Evolutionary conservation across 495 filamentous ascomycete genomes (phyloP).

Genomic region (Elasticomyces elasticus): DNA sequence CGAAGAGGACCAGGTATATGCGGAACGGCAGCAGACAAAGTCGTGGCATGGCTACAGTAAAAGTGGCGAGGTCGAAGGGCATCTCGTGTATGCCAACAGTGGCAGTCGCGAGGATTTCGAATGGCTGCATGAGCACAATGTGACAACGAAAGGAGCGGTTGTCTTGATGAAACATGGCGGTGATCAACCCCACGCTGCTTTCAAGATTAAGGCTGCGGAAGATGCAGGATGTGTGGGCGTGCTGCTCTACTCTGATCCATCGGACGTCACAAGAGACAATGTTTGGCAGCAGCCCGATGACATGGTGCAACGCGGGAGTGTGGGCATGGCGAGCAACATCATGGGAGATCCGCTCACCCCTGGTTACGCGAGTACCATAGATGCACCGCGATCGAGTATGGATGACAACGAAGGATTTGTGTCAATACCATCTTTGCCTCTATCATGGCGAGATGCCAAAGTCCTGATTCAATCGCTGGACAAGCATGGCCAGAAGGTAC

Average conservation of each 20-base stretch:
- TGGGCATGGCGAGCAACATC: conserved; percentile 72
- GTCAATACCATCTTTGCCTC: conserved; percentile 77
- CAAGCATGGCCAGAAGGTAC: conserved; percentile 61
- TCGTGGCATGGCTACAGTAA: conserved; percentile 86
- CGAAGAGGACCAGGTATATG: conserved; percentile 58
- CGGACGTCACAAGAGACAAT: conserved; percentile 66
- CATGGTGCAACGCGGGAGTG: conserved; percentile 72
- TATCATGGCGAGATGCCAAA: conserved; percentile 82
- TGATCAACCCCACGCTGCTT: conserved; percentile 54
- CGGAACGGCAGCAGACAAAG: conserved; percentile 47
- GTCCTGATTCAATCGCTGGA: conserved; percentile 65
- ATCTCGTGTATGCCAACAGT: conserved; percentile 89
- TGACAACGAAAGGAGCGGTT: conserved; percentile 70
- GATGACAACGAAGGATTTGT: conserved; percentile 63
- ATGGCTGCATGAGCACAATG: conserved; percentile 54
- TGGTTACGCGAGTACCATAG: conserved; percentile 68
- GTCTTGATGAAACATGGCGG: conserved; percentile 75
- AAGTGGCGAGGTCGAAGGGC: conserved; percentile 80
- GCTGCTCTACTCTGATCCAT: conserved; percentile 84
- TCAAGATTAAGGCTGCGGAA: conserved; percentile 88
- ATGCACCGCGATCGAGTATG: conserved; percentile 52
- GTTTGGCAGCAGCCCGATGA: conserved; percentile 65
- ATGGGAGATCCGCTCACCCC: conserved; percentile 84
- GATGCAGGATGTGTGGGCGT: conserved; percentile 72
- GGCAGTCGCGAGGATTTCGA: conserved; percentile 78